phyloP scores from a whole-genome alignment of 805 yeast species.

The Lipomyces mesembrius region DNA sequence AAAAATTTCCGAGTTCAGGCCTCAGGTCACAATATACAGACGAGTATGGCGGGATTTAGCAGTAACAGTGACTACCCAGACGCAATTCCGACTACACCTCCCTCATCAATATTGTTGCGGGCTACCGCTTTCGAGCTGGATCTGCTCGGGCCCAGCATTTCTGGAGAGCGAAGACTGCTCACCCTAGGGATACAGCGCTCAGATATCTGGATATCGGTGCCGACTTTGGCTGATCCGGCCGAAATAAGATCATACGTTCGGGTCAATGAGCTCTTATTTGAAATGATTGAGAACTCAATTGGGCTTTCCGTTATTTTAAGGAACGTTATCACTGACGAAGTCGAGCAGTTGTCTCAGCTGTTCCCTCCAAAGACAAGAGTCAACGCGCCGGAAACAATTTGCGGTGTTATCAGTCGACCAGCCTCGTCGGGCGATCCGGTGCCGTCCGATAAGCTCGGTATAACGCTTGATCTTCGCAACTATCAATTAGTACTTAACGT shows the following conservation, averaged over 20 bases:
- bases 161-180: slow-evolving; percentile 18
- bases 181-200: slow-evolving; percentile 18
- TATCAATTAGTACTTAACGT: slow-evolving; percentile 18
- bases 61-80: not conserved
- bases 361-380: slow-evolving; percentile 1
- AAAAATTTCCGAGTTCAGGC: slow-evolving; percentile 19
- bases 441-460: slow-evolving; percentile 19
- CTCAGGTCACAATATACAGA: slow-evolving; percentile 25
- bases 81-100: not conserved
- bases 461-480: slow-evolving; percentile 22
- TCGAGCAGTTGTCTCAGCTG: slow-evolving; percentile 19
- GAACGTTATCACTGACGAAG: slow-evolving; percentile 18
- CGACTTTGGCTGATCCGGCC: slow-evolving; percentile 11
- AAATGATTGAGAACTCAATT: slow-evolving; percentile 24
- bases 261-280: slow-evolving; percentile 21
- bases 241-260: slow-evolving; percentile 18
- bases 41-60: slow-evolving; percentile 15
- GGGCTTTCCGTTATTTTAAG: slow-evolving; percentile 20
- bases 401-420: not conserved
- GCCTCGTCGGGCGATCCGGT: not conserved
- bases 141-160: slow-evolving; percentile 15
- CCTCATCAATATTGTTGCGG: slow-evolving; percentile 26
- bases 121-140: slow-evolving; percentile 28
- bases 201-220: slow-evolving; percentile 21
- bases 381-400: not conserved